Conservation (phyloP, 768 basidiomycete species). For the Boletus reticuloceps region DNA sequence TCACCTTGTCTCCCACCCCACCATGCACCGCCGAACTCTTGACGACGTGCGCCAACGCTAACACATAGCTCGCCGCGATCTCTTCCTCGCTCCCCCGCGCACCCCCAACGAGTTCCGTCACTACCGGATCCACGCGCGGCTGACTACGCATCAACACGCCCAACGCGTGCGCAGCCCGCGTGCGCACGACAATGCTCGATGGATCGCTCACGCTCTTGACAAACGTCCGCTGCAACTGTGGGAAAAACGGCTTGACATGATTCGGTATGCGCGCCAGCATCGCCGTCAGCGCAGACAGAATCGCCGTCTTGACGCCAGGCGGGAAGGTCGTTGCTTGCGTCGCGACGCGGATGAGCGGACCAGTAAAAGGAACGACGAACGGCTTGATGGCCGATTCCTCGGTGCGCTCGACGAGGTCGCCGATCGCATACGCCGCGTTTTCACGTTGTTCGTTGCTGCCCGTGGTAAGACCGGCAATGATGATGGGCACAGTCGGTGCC, state of each 20-base stretch:
- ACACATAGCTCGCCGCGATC: conserved; percentile 71
- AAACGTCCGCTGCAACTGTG: conserved; percentile 94
- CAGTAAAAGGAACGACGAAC: conserved; percentile 93
- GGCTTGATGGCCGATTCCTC: conserved; percentile 87
- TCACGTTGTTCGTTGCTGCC: conserved; percentile 95
- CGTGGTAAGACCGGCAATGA: conserved; percentile 89
- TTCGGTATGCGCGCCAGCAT: conserved; percentile 85
- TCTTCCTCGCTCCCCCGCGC: conserved; percentile 61
- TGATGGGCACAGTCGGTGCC: conserved; percentile 78
- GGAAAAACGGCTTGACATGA: conserved; percentile 98
- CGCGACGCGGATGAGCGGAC: conserved; percentile 92
- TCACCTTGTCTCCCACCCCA: conserved; percentile 75
- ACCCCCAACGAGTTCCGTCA: conserved; percentile 77
- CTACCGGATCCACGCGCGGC: conserved; percentile 89
- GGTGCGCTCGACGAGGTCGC: conserved; percentile 91
- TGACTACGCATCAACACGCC: conserved; percentile 90
- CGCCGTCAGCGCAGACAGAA: conserved; percentile 78
- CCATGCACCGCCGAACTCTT: conserved; percentile 53
- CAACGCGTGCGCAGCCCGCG: conserved; percentile 78
- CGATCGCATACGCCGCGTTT: conserved; percentile 93
- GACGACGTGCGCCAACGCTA: conserved; percentile 76
- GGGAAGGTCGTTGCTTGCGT: conserved; percentile 88
- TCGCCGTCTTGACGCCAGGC: conserved; percentile 89
- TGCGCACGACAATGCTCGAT: conserved; percentile 74
- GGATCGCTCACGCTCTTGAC: conserved; percentile 89